phyloP scores from a whole-genome alignment of 257 asterid species.

The Solanum corneliomulleri region DNA sequence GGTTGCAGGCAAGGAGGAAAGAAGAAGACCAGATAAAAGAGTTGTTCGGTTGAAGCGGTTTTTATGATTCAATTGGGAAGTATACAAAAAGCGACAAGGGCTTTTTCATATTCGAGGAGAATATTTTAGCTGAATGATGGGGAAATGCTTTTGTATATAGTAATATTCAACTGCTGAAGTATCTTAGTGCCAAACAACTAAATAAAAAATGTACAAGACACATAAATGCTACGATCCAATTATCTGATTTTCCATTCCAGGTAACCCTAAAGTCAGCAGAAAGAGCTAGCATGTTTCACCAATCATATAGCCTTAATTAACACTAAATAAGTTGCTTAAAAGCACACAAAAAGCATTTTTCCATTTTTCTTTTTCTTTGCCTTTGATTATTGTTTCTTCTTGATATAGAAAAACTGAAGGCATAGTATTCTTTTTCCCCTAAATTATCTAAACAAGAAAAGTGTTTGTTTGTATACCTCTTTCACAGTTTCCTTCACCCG shows the following conservation, averaged over 20 bases:
- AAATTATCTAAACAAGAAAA: neutral
- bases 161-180: neutral
- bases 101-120: neutral
- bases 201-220: neutral
- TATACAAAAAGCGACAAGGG: neutral
- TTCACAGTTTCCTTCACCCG: slow-evolving; percentile 90
- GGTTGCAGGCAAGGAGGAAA: neutral
- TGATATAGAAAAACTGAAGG: neutral
- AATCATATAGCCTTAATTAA: neutral
- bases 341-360: neutral
- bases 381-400: neutral
- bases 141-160: neutral
- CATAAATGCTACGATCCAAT: neutral
- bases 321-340: neutral
- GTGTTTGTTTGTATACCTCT: slow-evolving; percentile 46
- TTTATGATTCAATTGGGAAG: neutral
- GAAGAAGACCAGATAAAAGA: neutral
- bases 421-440: neutral
- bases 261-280: neutral
- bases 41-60: neutral
- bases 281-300: neutral
- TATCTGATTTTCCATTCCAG: neutral
- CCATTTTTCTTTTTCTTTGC: neutral
- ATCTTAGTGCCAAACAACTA: neutral
- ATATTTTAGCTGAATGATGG: neutral